These are phyloP conservation scores for Oehlia diaphana DNA, from an alignment of 192 early-diverging fungal species.

Conservation along the genomic window DNA sequence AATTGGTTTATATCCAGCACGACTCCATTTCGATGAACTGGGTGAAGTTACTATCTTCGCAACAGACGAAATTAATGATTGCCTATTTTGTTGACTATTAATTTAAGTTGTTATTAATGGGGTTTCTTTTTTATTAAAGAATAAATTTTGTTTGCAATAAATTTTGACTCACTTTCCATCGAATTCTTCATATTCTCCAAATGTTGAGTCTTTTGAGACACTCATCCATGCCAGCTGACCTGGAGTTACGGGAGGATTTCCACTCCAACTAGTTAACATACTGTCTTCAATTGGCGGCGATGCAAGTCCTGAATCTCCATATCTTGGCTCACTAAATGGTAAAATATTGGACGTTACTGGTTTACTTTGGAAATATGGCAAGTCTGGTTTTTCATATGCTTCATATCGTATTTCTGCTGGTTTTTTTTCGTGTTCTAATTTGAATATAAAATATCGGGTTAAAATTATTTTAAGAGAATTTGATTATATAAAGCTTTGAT, in stretches of 20 bases:
- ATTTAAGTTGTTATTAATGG: neutral
- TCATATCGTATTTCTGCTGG: constrained; percentile 16
- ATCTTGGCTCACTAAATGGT: neutral
- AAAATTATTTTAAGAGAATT: neutral
- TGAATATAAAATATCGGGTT: neutral
- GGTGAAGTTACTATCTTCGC: neutral
- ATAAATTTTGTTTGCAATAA: neutral
- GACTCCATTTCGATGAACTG: constrained; percentile 8
- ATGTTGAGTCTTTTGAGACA: neutral
- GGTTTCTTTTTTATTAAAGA: neutral
- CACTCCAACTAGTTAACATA: neutral
- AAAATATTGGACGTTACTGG: no score
- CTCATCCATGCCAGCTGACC: constrained; percentile 23
- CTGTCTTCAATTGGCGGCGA: neutral
- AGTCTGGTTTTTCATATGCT: constrained; percentile 24
- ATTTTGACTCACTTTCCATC: constrained; percentile 1
- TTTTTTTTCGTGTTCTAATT: neutral
- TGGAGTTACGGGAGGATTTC: neutral
- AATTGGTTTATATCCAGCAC: constrained; percentile 20
- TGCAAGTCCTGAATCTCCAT: neutral
- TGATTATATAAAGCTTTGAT: neutral
- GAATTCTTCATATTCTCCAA: constrained; percentile 20
- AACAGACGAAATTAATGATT: neutral
- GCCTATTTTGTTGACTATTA: neutral
- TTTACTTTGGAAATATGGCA: neutral